Evolutionary conservation across 257 asterid genomes (phyloP).

Genomic region (Phtheirospermum japonicum): DNA sequence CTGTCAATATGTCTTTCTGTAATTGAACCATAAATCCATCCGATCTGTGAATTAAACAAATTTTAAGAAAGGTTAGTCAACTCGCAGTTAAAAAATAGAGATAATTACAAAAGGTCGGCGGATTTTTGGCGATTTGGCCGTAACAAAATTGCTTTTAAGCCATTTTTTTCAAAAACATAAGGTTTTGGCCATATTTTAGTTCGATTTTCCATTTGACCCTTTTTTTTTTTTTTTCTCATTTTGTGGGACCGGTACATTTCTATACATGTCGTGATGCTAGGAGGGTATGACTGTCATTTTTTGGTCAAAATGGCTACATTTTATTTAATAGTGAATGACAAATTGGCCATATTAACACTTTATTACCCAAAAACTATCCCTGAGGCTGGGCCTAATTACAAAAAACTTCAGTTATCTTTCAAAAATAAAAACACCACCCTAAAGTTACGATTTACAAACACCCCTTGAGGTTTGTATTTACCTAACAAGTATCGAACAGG

Average conservation of each 20-base stretch:
- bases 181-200: too few relatives aligned
- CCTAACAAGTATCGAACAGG: neutral
- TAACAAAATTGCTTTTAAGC: too few relatives aligned
- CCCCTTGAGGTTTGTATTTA: neutral
- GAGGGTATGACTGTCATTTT: too few relatives aligned
- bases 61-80: neutral
- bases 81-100: neutral
- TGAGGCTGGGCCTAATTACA: neutral
- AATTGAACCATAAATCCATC: conserved; percentile 85
- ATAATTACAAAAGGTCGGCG: neutral
- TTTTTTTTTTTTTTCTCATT: too few relatives aligned
- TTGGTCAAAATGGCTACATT: too few relatives aligned
- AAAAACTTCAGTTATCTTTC: neutral
- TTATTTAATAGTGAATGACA: neutral
- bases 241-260: too few relatives aligned
- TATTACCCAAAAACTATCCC: neutral
- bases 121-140: too few relatives aligned
- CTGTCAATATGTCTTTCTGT: conserved; percentile 85
- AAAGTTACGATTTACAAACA: neutral
- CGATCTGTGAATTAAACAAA: conserved; percentile 49
- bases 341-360: neutral
- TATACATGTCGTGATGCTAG: too few relatives aligned
- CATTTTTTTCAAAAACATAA: too few relatives aligned
- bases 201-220: too few relatives aligned
- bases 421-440: neutral